Base-by-base conservation (phyloP, 1,139 yeast genomes). In the Sugiyamaella japonica region DNA sequence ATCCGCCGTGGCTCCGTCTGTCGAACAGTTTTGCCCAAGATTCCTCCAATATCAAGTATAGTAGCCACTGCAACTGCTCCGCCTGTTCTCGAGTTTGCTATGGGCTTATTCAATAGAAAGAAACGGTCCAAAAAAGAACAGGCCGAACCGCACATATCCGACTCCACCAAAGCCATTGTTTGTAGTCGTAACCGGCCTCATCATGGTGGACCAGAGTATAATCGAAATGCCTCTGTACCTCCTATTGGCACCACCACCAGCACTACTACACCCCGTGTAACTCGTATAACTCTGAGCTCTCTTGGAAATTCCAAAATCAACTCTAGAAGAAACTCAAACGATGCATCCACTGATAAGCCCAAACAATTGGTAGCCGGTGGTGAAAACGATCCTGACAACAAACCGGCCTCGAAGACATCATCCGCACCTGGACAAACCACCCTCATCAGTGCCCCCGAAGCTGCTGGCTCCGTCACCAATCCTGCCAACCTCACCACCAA, bases 21-120 rank as follows among this genome's bases (percentile, higher is more conserved):
- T 20, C 3, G 6, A 20, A 20, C 3, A 20, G 6, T 20, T 20
- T 20, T 6, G 25, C n/a, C 40, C 51, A 48, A 39, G 20, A 48
- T 48, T 28, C 44, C 51, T 40, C 45, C 51, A 13, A 28, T 40
- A 48, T 38, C 45, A 13, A 48, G 13, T 20, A 41, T 48, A 4
- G 37, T 32, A 9, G 39, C 51, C n/a, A 48, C 51, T 15, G 38
- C 20, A 10, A 39, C 51, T 16, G 51, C 51, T 25, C 51, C 51
- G 12, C 51, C 51, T 7, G 34, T 48, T 25, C 45, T 48, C n/a
- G 51, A 29, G 29, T 48, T 48, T 34, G 46, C 34, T 31, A 48
- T 48, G 51, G 51, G 51, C n/a, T 28, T 48, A 13, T 40, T 39
- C n/a, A 31, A 37, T 15, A 39, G 45, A 32, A 48, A 34, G 31